Evolutionary conservation across 2,329 filamentous ascomycete genomes (phyloP).

Genomic region (Ophiostoma sp.): DNA sequence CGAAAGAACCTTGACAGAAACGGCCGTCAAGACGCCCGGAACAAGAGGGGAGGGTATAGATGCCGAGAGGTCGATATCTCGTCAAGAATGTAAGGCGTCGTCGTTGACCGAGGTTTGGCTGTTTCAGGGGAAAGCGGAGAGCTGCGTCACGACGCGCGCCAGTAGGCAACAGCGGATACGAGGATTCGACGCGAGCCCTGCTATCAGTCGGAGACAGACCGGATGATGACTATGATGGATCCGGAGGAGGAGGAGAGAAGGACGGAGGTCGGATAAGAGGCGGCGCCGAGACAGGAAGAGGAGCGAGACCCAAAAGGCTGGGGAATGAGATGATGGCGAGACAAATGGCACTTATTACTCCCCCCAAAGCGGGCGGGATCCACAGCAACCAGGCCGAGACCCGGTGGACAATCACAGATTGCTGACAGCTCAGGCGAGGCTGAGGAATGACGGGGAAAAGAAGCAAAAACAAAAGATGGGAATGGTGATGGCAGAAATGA

Average conservation of each 20-base stretch:
- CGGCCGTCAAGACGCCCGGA: neutral
- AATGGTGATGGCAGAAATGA: neutral
- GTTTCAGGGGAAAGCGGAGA: neutral
- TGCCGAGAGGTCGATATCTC: neutral
- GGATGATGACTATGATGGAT: neutral
- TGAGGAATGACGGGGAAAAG: neutral
- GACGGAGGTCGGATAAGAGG: neutral
- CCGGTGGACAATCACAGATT: neutral
- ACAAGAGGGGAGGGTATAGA: neutral
- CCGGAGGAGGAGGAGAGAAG: neutral
- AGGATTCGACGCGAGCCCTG: neutral
- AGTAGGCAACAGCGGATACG: neutral
- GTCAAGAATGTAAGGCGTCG: neutral
- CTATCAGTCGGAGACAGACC: neutral
- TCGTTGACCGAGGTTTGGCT: conserved; percentile 5
- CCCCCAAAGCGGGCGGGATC: conserved; percentile 16
- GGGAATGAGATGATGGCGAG: conserved; percentile 20
- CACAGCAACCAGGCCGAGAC: conserved; percentile 22
- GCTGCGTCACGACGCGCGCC: conserved; percentile 16
- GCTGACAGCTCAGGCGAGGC: neutral
- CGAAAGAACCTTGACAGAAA: neutral
- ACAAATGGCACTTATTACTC: neutral
- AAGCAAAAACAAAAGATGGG: neutral
- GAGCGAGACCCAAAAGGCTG: neutral
- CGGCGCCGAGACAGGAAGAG: conserved; percentile 2